Conservation (phyloP, 495 filamentous ascomycete genomes). For the Tuber indicum region DNA sequence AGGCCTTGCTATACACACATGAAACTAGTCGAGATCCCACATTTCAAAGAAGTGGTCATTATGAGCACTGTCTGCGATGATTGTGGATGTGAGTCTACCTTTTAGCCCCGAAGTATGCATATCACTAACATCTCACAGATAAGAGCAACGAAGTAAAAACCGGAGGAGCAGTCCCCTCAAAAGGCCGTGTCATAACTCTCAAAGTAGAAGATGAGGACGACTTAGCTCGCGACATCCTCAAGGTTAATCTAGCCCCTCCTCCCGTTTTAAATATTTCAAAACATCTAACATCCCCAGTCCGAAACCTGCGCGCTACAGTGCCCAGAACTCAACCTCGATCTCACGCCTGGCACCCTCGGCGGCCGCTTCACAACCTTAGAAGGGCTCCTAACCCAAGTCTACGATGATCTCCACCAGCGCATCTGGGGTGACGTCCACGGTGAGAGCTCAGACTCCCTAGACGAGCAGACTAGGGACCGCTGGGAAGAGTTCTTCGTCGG, state of each 20-base stretch:
- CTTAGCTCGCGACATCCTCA: conserved; percentile 85
- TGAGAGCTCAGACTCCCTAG: conserved; percentile 64
- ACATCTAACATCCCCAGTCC: conserved; percentile 46
- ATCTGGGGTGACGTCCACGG: conserved; percentile 69
- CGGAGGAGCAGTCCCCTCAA: conserved; percentile 81
- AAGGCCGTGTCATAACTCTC: conserved; percentile 76
- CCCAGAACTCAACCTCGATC: conserved; percentile 73
- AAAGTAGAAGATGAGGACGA: conserved; percentile 66
- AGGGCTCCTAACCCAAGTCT: conserved; percentile 85
- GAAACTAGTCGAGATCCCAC: conserved; percentile 92
- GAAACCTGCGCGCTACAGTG: conserved; percentile 80
- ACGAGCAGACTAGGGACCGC: conserved; percentile 53
- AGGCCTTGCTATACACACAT: conserved; percentile 78
- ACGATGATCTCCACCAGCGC: conserved; percentile 74
- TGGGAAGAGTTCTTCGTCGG: conserved; percentile 77
- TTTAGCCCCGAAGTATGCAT: not conserved
- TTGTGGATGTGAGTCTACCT: conserved; percentile 59
- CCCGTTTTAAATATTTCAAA: not conserved
- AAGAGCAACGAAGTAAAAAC: conserved; percentile 93
- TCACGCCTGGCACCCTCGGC: conserved; percentile 85
- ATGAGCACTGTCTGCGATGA: conserved; percentile 81
- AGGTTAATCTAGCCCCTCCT: conserved; percentile 42
- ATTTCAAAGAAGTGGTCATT: conserved; percentile 91
- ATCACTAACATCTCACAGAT: conserved; percentile 43
- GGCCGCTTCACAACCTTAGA: conserved; percentile 97